Percentiles rank a stretch among this genome's conserved stretches.
Evolutionary conservation across 805 yeast genomes (phyloP).

Genomic region (Candida manassasensis): DNA sequence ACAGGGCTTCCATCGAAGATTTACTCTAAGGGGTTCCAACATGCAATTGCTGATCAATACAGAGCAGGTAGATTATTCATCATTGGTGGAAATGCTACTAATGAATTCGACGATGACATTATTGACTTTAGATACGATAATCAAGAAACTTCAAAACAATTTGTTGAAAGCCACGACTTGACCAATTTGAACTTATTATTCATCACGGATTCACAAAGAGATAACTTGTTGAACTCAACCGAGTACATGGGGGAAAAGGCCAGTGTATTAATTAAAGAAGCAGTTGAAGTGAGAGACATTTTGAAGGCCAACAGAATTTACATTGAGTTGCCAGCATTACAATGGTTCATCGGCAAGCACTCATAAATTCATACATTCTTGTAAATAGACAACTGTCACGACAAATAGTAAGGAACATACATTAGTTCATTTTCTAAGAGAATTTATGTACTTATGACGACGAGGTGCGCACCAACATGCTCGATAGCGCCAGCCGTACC

Average conservation of each 20-base stretch:
- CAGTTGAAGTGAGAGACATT: constrained; percentile 77
- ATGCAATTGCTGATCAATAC: constrained; percentile 79
- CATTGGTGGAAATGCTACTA: constrained; percentile 46
- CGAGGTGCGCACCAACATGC: no score
- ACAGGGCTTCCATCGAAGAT: constrained; percentile 70
- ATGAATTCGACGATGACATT: constrained; percentile 14
- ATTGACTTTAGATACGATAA: constrained; percentile 38
- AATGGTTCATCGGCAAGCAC: constrained; percentile 45
- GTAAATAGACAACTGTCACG: constrained; percentile 4
- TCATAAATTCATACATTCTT: constrained; percentile 4
- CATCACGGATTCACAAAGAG: constrained; percentile 56
- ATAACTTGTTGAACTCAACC: constrained; percentile 59
- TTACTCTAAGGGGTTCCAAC: constrained; percentile 70
- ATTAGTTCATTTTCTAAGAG: no score
- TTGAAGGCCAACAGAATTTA: constrained; percentile 73
- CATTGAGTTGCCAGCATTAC: constrained; percentile 69
- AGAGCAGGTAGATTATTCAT: constrained; percentile 67
- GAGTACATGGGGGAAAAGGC: constrained; percentile 49
- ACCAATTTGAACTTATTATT: constrained; percentile 57
- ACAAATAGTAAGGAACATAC: no score
- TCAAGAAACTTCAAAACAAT: constrained; percentile 45
- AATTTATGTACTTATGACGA: no score
- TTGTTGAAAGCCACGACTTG: constrained; percentile 46
- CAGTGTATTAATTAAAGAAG: constrained; percentile 67
- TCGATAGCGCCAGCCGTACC: no score